Conservation (phyloP, 495 filamentous ascomycete genomes). For the Terfezia boudieri region DNA sequence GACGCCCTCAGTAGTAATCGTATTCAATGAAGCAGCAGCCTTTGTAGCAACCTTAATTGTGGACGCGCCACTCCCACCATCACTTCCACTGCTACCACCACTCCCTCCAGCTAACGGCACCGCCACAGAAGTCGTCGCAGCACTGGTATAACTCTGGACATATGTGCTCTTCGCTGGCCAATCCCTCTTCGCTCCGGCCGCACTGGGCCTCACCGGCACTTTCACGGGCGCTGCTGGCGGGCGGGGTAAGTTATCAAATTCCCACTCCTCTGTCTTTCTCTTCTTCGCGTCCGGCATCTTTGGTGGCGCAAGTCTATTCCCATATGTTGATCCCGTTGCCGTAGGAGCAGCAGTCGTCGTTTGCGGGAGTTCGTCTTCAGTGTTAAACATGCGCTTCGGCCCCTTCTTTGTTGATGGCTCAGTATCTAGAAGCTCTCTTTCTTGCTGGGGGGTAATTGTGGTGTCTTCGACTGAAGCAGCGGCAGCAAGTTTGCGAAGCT, state of each 20-base stretch:
- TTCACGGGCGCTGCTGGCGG: not conserved
- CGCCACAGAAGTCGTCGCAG: not conserved
- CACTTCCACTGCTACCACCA: too few relatives aligned
- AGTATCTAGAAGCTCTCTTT: not conserved
- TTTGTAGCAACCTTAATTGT: not conserved
- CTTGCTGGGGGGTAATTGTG: not conserved
- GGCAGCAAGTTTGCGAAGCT: not conserved
- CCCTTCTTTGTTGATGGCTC: not conserved
- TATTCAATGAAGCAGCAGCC: not conserved
- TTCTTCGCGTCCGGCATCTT: conserved; percentile 29
- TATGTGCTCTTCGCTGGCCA: not conserved
- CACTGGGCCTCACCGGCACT: not conserved
- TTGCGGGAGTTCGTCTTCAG: not conserved
- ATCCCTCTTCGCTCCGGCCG: not conserved
- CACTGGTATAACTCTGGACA: not conserved
- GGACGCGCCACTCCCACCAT: not conserved
- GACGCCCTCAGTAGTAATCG: conserved; percentile 4
- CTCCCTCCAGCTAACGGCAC: too few relatives aligned
- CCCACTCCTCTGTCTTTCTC: conserved; percentile 32
- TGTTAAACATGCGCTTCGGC: not conserved
- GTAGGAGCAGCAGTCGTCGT: not conserved
- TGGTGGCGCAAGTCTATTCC: not conserved
- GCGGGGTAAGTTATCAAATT: not conserved
- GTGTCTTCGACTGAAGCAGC: too few relatives aligned
- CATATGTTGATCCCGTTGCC: not conserved